Evolutionary conservation across 1,139 yeast species (phyloP).

Genomic region (Geotrichum histeridarum): DNA sequence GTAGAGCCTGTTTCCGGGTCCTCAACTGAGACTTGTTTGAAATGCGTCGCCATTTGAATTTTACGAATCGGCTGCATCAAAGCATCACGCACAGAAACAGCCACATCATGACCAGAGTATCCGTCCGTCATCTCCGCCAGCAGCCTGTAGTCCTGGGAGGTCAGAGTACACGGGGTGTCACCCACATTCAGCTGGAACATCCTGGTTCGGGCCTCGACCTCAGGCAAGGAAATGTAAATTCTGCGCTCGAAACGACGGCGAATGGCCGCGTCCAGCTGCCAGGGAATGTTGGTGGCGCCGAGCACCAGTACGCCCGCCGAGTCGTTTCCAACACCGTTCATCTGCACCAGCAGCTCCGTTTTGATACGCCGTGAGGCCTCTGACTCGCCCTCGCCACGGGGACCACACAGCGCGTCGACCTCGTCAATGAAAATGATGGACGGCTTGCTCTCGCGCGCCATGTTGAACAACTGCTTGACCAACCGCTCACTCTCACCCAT

Average conservation of each 20-base stretch:
- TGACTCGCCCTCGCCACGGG: constrained; percentile 96
- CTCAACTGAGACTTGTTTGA: constrained; percentile 45
- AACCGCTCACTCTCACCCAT: constrained; percentile 98
- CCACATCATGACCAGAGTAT: constrained; percentile 94
- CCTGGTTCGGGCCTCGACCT: constrained; percentile 77
- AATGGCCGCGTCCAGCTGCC: constrained; percentile 98
- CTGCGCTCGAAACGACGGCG: constrained; percentile 93
- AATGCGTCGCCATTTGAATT: constrained; percentile 95
- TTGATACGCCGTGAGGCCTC: constrained; percentile 95
- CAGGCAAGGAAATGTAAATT: constrained; percentile 93
- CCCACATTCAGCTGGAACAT: constrained; percentile 96
- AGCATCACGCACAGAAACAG: constrained; percentile 95
- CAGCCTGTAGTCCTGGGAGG: constrained; percentile 65
- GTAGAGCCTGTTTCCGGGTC: constrained; percentile 38
- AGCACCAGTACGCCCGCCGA: constrained; percentile 85
- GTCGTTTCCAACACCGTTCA: constrained; percentile 99
- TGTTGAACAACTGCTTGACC: constrained; percentile 85
- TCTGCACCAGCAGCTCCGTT: constrained; percentile 92
- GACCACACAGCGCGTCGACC: constrained; percentile 96
- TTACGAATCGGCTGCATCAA: constrained; percentile 96
- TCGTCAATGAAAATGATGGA: constrained; percentile 95
- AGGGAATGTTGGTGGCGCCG: constrained; percentile 97
- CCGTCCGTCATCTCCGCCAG: constrained; percentile 95
- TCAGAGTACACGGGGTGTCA: constrained; percentile 74
- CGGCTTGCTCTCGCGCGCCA: constrained; percentile 96